A percentile compares a stretch with the other conserved stretches of the same genome.
Evolutionary conservation across 768 basidiomycete species (phyloP).

Genomic region (Suillus clintonianus): DNA sequence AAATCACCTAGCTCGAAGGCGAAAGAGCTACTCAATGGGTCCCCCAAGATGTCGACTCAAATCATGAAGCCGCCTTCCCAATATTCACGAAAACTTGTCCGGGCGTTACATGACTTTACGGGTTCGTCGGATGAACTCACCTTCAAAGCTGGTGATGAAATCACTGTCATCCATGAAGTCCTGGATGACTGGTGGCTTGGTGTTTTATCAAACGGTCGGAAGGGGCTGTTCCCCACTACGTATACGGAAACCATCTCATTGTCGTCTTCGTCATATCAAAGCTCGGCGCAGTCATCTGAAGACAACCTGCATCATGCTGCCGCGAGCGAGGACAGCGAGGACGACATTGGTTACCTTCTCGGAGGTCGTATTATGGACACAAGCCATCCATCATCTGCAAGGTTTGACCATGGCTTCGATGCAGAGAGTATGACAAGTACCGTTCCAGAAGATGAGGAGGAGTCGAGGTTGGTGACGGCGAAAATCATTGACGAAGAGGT

Average conservation of each 20-base stretch:
- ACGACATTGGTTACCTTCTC: slow-evolving; percentile 11
- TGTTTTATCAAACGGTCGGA: slow-evolving; percentile 58
- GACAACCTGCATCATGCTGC: not conserved
- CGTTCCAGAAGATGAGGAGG: slow-evolving; percentile 46
- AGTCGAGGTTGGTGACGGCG: slow-evolving; percentile 33
- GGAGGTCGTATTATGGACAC: slow-evolving; percentile 15
- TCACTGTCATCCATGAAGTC: slow-evolving; percentile 77
- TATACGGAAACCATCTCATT: slow-evolving; percentile 56
- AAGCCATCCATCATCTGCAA: slow-evolving; percentile 5
- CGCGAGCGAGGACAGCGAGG: slow-evolving; percentile 24
- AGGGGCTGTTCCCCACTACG: slow-evolving; percentile 80
- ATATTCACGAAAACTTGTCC: slow-evolving; percentile 55
- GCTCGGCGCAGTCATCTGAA: slow-evolving; percentile 37
- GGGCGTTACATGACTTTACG: slow-evolving; percentile 74
- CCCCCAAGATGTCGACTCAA: slow-evolving; percentile 31
- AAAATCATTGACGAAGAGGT: slow-evolving; percentile 27
- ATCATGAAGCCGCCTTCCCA: slow-evolving; percentile 54
- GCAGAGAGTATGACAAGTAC: slow-evolving; percentile 46
- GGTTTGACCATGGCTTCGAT: slow-evolving; percentile 28
- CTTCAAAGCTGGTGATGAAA: slow-evolving; percentile 74
- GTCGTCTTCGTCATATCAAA: slow-evolving; percentile 7
- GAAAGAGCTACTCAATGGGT: slow-evolving; percentile 23
- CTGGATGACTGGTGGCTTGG: slow-evolving; percentile 94
- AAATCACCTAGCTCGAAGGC: slow-evolving; percentile 30
- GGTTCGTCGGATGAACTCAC: slow-evolving; percentile 78